Percentiles rank a stretch among this genome's conserved stretches.
Evolutionary conservation across 2,329 filamentous ascomycete species (phyloP).

Genomic region (Coniochaeta ligniaria): DNA sequence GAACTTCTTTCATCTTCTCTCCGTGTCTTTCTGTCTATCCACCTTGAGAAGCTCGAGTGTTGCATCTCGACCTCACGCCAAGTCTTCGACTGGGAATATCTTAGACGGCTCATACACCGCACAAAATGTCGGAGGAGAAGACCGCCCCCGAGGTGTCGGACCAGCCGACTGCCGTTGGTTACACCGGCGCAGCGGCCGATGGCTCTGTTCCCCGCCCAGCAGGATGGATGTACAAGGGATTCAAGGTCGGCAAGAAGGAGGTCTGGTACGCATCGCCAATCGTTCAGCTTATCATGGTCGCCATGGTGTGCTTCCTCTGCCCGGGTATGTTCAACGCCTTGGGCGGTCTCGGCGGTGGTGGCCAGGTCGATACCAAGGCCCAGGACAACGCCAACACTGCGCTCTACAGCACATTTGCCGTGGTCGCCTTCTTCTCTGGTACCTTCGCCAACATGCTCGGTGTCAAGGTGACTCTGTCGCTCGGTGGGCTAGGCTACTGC

Average conservation of each 20-base stretch:
- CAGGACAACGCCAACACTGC: slow-evolving; percentile 43
- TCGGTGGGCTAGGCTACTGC: slow-evolving; percentile 67
- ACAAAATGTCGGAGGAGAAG: slow-evolving; percentile 2
- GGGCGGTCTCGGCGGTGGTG: slow-evolving; percentile 51
- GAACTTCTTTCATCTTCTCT: background rate
- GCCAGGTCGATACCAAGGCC: slow-evolving; percentile 41
- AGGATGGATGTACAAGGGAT: slow-evolving; percentile 60
- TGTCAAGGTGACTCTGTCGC: slow-evolving; percentile 54
- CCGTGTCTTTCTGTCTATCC: background rate
- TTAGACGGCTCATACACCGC: background rate
- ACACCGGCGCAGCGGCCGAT: background rate
- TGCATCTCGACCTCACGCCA: background rate
- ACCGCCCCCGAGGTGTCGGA: background rate
- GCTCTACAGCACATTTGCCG: slow-evolving; percentile 41
- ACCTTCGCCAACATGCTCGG: slow-evolving; percentile 68
- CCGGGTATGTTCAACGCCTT: slow-evolving; percentile 60
- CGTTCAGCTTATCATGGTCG: slow-evolving; percentile 62
- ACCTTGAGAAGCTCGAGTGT: background rate
- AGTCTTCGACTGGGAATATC: background rate
- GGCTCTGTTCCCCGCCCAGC: slow-evolving; percentile 18
- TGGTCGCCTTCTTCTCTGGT: slow-evolving; percentile 60
- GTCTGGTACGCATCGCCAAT: slow-evolving; percentile 67
- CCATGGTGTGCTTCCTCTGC: slow-evolving; percentile 59
- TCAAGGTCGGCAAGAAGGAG: slow-evolving; percentile 43
- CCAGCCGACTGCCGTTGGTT: background rate